These are phyloP conservation scores for Pseudopithomyces maydicus DNA, from an alignment of 2,329 filamentous ascomycete species.

Conservation along the genomic window DNA sequence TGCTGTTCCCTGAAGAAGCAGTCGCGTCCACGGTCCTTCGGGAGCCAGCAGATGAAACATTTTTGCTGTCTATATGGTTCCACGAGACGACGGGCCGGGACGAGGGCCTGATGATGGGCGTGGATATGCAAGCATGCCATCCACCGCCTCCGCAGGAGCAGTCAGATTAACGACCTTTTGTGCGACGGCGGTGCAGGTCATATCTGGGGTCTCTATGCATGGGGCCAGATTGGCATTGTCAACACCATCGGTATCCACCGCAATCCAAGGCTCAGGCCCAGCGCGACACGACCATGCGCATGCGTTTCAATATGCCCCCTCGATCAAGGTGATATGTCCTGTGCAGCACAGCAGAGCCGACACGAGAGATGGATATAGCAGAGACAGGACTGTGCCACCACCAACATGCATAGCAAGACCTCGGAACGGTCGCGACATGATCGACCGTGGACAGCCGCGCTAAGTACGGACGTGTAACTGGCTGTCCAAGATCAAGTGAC, in stretches of 20 bases:
- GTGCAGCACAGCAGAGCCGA: not conserved
- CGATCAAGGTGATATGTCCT: not conserved
- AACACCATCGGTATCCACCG: not conserved
- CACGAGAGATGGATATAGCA: not conserved
- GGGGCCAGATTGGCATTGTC: constrained; percentile 11
- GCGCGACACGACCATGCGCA: not conserved
- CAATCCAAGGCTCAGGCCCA: not conserved
- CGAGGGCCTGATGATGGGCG: constrained; percentile 20
- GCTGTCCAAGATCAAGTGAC: constrained; percentile 5
- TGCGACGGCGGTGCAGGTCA: constrained; percentile 27
- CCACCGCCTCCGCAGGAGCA: constrained; percentile 27
- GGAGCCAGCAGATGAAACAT: constrained; percentile 32
- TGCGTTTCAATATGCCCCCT: not conserved
- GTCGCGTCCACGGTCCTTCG: constrained; percentile 20
- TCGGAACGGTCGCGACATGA: constrained; percentile 1
- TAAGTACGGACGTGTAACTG: constrained; percentile 5
- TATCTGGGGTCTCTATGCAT: constrained; percentile 24
- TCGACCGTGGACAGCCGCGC: constrained; percentile 2
- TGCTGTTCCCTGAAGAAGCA: constrained; percentile 15
- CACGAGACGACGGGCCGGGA: constrained; percentile 40
- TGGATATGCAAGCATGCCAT: constrained; percentile 25
- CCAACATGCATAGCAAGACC: not conserved
- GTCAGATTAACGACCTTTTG: constrained; percentile 40
- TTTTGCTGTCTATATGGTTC: constrained; percentile 20
- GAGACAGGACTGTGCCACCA: constrained; percentile 7